Base-by-base conservation (phyloP, 352 stramenopile genomes). In the Discostella stelligera region DNA sequence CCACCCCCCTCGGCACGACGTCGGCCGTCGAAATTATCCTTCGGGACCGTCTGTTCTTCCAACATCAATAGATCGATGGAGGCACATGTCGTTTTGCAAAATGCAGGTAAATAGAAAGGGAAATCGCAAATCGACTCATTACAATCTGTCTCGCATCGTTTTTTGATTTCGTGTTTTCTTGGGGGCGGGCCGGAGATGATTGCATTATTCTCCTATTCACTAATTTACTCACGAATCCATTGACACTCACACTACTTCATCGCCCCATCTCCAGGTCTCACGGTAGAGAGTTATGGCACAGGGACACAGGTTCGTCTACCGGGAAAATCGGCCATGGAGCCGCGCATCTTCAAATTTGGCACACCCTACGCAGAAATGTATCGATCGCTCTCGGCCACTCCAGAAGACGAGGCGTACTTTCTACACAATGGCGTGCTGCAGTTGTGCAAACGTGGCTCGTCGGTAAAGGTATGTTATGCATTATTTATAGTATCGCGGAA, bases 41-140 rank as follows among this genome's bases (percentile, higher is more conserved):
- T 87, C 65, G 87, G 87, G 20, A 85, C 88, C 2, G 89, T 94
- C 23, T 94, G 89, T 82, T 92, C 86, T 13, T 90, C 79, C 32
- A 94, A 94, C 71, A 94, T 94, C 66, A 94, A 94, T 77, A 85
- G 89, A 76, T 92, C 86, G 16, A 94, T 94, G 89, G 89, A 94
- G 64, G 86, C 89, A 13, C 89, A 94, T 76, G 70, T 92, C n/a
- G 79, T 91, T 21, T 73, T 94, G n/a, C 75, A 77, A 27, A 92
- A 94, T 82, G 86, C 86, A 50, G 85, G 85, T 89, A 71, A 53
- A 77, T 63, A 27, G 11, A 39, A 1, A 4, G 44, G 37, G n/a
- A 14, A 44, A 14, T 44, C n/a, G n/a, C 39, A 58, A 21, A 3
- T 23, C 13, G 25, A 21, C 16, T 54, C 41, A 21, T 21, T 44